Evolutionary conservation across 768 basidiomycete species (phyloP), one percentile per base, ranked within the genome.

Genomic region (Boletus vermiculosoides): DNA sequence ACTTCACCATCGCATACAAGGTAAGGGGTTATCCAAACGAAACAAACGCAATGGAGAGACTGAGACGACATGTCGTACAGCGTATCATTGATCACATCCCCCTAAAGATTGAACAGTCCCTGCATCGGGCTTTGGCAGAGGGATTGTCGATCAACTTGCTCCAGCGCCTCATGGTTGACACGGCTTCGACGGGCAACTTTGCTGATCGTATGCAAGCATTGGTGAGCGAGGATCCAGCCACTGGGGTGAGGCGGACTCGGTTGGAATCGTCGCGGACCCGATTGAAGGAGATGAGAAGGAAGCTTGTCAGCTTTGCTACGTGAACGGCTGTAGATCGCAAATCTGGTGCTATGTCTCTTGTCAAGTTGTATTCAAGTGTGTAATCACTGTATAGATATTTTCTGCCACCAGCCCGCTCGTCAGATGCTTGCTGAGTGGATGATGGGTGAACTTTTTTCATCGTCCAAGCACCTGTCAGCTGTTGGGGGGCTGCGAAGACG

Each of bases 1-100:
- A 83, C 57, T 84, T 80, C 63, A 76, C 81, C 39, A 75, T 85
- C 0, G 77, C 83, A 8, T 78, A 75, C 70, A 80, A 81, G 74
- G 83, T 82, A 55, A 20, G 69, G 67, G 1, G 13, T n/a, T 54
- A 45, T 16, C 22, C 4, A n/a, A 22, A 15, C 6, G 4, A n/a
- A 33, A 20, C 7, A 18, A 18, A 56, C 16, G 0, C 7, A 10
- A n/a, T 30, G 30, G n/a, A 41, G 40, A 53, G 15, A 10, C 45
- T 54, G 10, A 36, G 1, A 39, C 18, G 20, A 45, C 30, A 28
- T 18, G 7, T 33, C 20, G 1, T 52, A 28, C 33, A 87, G 85
- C 79, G 83, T 11, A 72, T 83, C 60, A 76, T 83, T 36, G 86
- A 87, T 56, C 70, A 77, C 39, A 50, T 85, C 22, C 83, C 85